Conservation (phyloP, 306 rosid species). For the Vigna radiata region DNA sequence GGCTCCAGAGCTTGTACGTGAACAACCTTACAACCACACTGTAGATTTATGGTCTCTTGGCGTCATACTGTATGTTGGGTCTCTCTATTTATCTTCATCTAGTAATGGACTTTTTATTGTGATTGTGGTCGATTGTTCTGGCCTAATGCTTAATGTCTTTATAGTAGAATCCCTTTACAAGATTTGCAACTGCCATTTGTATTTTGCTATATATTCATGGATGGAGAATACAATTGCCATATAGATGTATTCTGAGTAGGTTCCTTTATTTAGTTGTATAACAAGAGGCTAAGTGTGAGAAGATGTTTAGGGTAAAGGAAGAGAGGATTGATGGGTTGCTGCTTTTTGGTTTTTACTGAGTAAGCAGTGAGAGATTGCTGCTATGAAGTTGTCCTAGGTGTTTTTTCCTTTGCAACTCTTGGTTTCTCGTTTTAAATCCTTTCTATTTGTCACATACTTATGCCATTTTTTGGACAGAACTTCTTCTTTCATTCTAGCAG, state of each 20-base stretch:
- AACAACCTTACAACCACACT: conserved; percentile 95
- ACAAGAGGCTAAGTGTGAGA: not conserved
- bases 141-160: conserved; percentile 26
- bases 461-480: conserved; percentile 7
- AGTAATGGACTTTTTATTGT: conserved; percentile 37
- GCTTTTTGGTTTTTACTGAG: not conserved
- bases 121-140: conserved; percentile 9
- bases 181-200: conserved; percentile 27
- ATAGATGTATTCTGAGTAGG: not conserved
- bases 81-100: conserved; percentile 38
- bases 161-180: conserved; percentile 7
- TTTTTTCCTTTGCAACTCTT: conserved; percentile 13
- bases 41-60: conserved; percentile 99
- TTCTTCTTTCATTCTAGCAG: conserved; percentile 2
- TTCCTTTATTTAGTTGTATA: not conserved
- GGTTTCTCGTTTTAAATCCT: conserved; percentile 8
- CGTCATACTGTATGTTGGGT: conserved; percentile 79
- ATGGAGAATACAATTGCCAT: conserved; percentile 4
- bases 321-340: conserved; percentile 5
- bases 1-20: conserved; percentile 99
- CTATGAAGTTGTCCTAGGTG: conserved; percentile 9
- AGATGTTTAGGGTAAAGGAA: not conserved
- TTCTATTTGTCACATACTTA: conserved; percentile 14
- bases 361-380: conserved; percentile 11
- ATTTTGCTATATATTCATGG: conserved; percentile 6